Evolutionary conservation across 148 eudicot species (phyloP), one percentile per base, ranked within the genome.

Genomic region (Rhododendron mucronatum): DNA sequence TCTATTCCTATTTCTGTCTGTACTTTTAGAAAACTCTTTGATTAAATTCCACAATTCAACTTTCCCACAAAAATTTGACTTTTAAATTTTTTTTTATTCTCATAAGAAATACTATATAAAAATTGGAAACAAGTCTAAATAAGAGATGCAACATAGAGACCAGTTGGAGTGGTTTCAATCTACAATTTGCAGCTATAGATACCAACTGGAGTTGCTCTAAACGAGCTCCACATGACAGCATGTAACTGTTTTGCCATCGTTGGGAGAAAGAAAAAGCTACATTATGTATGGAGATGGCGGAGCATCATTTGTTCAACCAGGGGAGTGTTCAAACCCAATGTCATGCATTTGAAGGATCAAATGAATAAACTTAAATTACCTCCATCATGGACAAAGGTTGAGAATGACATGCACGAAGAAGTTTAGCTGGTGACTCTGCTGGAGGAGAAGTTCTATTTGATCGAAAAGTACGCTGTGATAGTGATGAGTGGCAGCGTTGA

Each of bases 401-500:
- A 76, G 99, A 97, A 90, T 97, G 95, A 85, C 99, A 95, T 41
- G 95, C 91, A 83, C 89, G 89, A 11, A 79, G 75, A 84, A 84
- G 86, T 71, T 84, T 87, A 84, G 26, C 86, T 61, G 80, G 69
- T 39, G 86, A 41, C 35, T 84, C 86, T 16, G n/a, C 93, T 3
- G 84, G 89, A 10, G 96, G 92, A 82, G 94, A 92, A 82, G 89
- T 88, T 90, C 89, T 88, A 44, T 87, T 87, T 80, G 91, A 83
- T 26, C 87, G 86, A 51, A 88, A 85, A 39, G 95, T 85, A 55
- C 90, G 88, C 88, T 93, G 96, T 77, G 95, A 93, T 80, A 97
- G 83, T 33, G 98, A 88, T 51, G 99, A 97, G 84, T 93, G 95
- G 84, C 98, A 94, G 4, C 98, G 96, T 84, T 93, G 94, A 85